phyloP scores from a whole-genome alignment of 2,329 filamentous ascomycete species.

The Aspergillus pseudotamarii region DNA sequence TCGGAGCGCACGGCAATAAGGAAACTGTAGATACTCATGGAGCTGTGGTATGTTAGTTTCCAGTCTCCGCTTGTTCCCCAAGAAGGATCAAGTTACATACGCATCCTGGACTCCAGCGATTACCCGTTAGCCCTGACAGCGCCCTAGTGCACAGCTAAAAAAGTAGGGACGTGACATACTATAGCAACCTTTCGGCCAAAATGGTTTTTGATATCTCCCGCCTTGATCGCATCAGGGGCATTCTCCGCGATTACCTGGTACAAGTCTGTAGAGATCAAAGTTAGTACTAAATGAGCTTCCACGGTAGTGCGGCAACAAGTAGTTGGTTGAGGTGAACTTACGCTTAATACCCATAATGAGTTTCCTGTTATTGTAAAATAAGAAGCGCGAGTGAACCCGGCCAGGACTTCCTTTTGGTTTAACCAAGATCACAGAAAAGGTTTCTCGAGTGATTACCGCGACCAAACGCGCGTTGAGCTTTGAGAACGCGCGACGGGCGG shows the following conservation, averaged over 20 bases:
- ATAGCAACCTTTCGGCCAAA: slow-evolving; percentile 98
- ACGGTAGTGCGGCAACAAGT: slow-evolving; percentile 47
- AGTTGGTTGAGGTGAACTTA: slow-evolving; percentile 37
- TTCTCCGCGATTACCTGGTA: slow-evolving; percentile 86
- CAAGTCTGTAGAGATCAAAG: slow-evolving; percentile 56
- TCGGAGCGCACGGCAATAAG: slow-evolving; percentile 96
- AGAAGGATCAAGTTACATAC: slow-evolving; percentile 39
- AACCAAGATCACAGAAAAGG: not conserved
- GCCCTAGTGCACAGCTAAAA: not conserved
- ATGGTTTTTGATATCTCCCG: slow-evolving; percentile 97
- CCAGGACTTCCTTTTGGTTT: not conserved
- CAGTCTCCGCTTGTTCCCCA: not conserved
- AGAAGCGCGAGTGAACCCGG: not conserved
- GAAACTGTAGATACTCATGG: slow-evolving; percentile 99
- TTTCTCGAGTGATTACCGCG: slow-evolving; percentile 8
- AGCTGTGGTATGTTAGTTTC: slow-evolving; percentile 54
- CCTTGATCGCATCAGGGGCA: slow-evolving; percentile 92
- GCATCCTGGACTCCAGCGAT: slow-evolving; percentile 54
- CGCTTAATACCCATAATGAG: slow-evolving; percentile 55
- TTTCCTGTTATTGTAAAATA: not conserved
- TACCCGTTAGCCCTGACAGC: slow-evolving; percentile 12
- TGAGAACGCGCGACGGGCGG: slow-evolving; percentile 18
- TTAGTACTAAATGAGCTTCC: slow-evolving; percentile 15
- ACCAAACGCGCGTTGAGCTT: slow-evolving; percentile 19
- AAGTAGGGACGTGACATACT: slow-evolving; percentile 58